phyloP scores from a whole-genome alignment of 192 early-diverging fungal genomes.

The Rhizophagus prolifer region DNA sequence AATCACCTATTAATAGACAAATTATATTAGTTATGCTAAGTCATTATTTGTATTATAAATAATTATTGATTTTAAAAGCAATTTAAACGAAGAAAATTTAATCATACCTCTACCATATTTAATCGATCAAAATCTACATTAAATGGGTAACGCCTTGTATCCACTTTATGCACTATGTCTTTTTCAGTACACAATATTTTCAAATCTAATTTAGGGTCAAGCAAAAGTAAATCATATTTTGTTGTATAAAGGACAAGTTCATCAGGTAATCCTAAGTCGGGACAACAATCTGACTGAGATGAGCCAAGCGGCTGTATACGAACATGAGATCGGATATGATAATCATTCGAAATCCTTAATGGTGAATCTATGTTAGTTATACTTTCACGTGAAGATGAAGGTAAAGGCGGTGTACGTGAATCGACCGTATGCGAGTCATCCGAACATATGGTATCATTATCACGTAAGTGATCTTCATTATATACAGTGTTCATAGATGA shows the following conservation, averaged over 20 bases:
- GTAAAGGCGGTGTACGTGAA: neutral
- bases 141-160: neutral
- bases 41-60: neutral
- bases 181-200: neutral
- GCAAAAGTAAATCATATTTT: conserved; percentile 10
- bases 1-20: neutral
- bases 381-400: neutral
- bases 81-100: neutral
- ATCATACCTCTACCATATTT: conserved; percentile 27
- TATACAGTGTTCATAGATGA: neutral
- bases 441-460: too few species aligned
- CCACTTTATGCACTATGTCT: neutral
- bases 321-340: neutral
- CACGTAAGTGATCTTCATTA: too few species aligned
- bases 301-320: too few species aligned
- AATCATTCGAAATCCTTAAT: neutral
- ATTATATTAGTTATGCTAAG: too few species aligned
- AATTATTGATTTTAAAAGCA: neutral
- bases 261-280: neutral
- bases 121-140: conserved; percentile 2
- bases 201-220: conserved; percentile 17
- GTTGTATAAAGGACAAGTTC: conserved; percentile 15
- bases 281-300: too few species aligned
- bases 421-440: neutral
- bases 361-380: neutral